Conservation (phyloP, 2,329 filamentous ascomycete species). For the Bretziella fagacearum region DNA sequence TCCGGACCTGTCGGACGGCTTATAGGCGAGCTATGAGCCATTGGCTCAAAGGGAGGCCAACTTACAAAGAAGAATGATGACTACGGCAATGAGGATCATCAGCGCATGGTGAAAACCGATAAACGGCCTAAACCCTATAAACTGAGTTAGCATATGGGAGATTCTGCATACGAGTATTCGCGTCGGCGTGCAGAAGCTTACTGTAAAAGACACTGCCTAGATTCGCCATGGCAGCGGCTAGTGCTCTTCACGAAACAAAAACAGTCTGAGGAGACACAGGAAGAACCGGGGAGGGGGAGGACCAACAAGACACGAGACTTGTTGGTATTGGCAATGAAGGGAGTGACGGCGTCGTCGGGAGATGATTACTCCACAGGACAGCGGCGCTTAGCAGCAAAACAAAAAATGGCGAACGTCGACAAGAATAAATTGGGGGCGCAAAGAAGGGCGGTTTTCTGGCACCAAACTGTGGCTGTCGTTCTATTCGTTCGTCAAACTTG, state of each 20-base stretch:
- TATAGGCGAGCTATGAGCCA: too few species aligned
- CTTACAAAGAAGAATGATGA: conserved; percentile 90
- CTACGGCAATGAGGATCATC: conserved; percentile 89
- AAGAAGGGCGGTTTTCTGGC: background rate
- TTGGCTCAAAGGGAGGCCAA: too few species aligned
- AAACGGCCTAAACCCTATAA: conserved; percentile 46
- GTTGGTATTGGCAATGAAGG: too few species aligned
- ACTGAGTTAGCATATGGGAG: background rate
- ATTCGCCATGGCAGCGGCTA: background rate
- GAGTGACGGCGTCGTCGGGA: too few species aligned
- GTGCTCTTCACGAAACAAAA: background rate
- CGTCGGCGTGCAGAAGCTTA: background rate
- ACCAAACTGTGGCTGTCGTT: too few species aligned
- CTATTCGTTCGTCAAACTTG: background rate
- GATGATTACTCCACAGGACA: background rate
- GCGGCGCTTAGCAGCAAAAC: background rate
- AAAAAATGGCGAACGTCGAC: background rate
- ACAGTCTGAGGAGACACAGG: background rate
- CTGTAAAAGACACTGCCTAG: background rate
- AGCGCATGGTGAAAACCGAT: conserved; percentile 70
- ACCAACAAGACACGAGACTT: too few species aligned
- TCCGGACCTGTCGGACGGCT: too few species aligned
- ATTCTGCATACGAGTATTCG: background rate
- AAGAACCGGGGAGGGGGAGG: too few species aligned
- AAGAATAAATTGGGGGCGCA: background rate